These are phyloP conservation scores for Podila clonocystis DNA, from an alignment of 192 early-diverging fungal genomes.

Conservation along the genomic window DNA sequence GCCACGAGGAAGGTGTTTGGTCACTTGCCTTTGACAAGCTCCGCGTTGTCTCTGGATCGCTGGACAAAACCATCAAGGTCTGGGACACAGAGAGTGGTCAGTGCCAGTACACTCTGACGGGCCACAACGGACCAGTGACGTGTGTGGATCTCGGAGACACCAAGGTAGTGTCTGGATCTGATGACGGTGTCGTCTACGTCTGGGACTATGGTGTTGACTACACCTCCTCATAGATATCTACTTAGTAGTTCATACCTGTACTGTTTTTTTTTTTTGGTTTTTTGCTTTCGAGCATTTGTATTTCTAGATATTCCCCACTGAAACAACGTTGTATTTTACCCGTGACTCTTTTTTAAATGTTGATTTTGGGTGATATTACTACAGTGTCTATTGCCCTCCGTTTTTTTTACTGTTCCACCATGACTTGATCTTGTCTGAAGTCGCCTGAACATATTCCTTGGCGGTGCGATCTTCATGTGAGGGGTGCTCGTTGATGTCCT, in stretches of 20 bases:
- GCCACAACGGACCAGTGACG: constrained; percentile 76
- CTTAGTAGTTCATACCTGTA: neutral
- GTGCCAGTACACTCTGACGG: constrained; percentile 71
- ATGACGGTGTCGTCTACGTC: constrained; percentile 81
- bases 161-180: constrained; percentile 84
- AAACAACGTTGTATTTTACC: too few relatives aligned
- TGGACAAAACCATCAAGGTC: constrained; percentile 79
- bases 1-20: constrained; percentile 84
- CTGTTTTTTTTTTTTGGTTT: too few relatives aligned
- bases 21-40: constrained; percentile 81
- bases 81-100: constrained; percentile 80
- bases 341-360: too few relatives aligned
- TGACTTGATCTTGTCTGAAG: constrained; percentile 27
- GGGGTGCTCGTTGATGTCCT: neutral
- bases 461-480: constrained; percentile 15
- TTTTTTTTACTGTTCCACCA: constrained; percentile 37
- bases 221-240: neutral
- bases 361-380: too few relatives aligned
- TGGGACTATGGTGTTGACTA: constrained; percentile 78
- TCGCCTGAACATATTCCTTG: constrained; percentile 23
- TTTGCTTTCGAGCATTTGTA: too few relatives aligned
- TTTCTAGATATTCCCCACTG: too few relatives aligned
- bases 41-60: constrained; percentile 71
- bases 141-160: constrained; percentile 89
- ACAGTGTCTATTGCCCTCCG: neutral